These are phyloP conservation scores for Mycena capillaripes DNA, from an alignment of 768 basidiomycete genomes.

Conservation along the genomic window DNA sequence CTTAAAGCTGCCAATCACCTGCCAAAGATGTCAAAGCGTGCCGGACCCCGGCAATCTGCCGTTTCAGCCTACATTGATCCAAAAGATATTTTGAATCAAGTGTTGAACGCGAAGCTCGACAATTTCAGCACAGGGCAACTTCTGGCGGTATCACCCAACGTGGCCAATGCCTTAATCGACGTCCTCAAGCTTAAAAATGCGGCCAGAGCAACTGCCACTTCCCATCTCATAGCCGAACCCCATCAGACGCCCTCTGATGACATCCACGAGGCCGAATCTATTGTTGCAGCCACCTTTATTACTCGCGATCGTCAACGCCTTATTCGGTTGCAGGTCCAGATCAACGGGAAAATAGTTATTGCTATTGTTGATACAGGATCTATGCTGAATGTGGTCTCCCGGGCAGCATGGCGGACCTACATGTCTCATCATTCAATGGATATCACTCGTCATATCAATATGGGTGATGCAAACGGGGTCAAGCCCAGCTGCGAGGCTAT, in stretches of 20 bases:
- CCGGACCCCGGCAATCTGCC: constrained; percentile 13
- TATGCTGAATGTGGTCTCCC: constrained; percentile 27
- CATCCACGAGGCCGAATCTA: background rate
- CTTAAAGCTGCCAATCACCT: background rate
- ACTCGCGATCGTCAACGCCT: constrained; percentile 9
- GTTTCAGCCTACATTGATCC: constrained; percentile 1
- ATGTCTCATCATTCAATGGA: constrained; percentile 28
- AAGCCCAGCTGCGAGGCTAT: constrained; percentile 32
- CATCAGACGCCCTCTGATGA: too few relatives aligned
- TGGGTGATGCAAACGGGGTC: constrained; percentile 42
- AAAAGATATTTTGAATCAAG: background rate
- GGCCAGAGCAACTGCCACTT: background rate
- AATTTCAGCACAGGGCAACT: constrained; percentile 1
- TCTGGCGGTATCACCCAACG: background rate
- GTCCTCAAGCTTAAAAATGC: background rate
- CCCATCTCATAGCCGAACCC: background rate
- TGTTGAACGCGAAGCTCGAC: background rate
- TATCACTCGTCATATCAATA: constrained; percentile 16
- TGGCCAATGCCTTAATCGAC: constrained; percentile 10
- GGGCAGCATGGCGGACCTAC: background rate
- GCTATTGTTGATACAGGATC: constrained; percentile 30
- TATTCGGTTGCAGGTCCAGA: constrained; percentile 9
- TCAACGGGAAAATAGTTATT: constrained; percentile 4
- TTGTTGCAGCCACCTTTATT: constrained; percentile 14
- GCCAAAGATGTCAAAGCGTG: background rate